Evolutionary conservation across 441 rosid genomes (phyloP).

Genomic region (Brassica hybrid): DNA sequence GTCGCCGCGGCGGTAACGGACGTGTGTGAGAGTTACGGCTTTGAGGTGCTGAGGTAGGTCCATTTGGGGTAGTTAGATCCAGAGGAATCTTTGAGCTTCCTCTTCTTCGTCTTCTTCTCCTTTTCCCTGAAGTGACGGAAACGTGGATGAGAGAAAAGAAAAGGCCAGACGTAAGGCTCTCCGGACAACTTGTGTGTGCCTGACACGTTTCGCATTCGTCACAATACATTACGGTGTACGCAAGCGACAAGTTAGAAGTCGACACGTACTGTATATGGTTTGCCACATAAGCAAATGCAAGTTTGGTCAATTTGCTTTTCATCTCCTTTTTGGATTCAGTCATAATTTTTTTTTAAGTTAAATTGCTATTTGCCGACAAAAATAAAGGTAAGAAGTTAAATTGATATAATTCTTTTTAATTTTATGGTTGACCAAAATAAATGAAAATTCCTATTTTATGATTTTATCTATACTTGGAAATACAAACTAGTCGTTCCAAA

Average conservation of each 20-base stretch:
- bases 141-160: slow-evolving; percentile 1
- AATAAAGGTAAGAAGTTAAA: background rate
- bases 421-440: background rate
- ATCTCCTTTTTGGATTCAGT: background rate
- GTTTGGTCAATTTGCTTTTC: background rate
- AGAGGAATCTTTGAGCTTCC: slow-evolving; percentile 5
- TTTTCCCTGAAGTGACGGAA: slow-evolving; percentile 12
- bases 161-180: slow-evolving; percentile 15
- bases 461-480: background rate
- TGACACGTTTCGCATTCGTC: slow-evolving; percentile 42
- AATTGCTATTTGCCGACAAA: background rate
- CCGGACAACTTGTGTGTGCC: slow-evolving; percentile 23
- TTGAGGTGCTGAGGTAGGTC: slow-evolving; percentile 50
- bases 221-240: slow-evolving; percentile 22
- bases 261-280: slow-evolving; percentile 10
- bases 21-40: slow-evolving; percentile 87
- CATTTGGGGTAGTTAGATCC: slow-evolving; percentile 37
- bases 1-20: slow-evolving; percentile 80
- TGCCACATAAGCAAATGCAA: background rate
- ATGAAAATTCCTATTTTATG: background rate
- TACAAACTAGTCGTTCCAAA: background rate
- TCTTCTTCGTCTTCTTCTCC: background rate
- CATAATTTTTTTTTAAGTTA: background rate
- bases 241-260: background rate
- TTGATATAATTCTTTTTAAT: too few species aligned